These are phyloP conservation scores for Xylaria sp. DNA, from an alignment of 2,329 filamentous ascomycete species.

Conservation along the genomic window DNA sequence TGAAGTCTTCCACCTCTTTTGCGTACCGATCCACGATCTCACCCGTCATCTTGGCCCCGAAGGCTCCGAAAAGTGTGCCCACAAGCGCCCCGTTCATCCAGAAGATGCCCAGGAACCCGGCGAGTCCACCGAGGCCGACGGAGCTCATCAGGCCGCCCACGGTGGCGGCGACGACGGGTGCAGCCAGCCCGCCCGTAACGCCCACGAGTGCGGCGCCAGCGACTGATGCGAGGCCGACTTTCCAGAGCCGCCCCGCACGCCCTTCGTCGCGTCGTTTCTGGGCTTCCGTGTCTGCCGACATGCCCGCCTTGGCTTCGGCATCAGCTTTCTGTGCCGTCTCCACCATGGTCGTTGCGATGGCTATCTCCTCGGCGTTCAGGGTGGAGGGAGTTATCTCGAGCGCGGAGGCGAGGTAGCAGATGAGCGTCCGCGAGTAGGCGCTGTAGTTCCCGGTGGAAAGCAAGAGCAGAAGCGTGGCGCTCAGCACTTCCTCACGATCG, in stretches of 20 bases:
- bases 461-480: constrained; percentile 76
- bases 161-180: constrained; percentile 86
- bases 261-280: constrained; percentile 78
- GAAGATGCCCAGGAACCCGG: constrained; percentile 85
- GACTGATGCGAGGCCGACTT: constrained; percentile 88
- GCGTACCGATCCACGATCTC: constrained; percentile 90
- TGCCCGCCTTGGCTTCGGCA: constrained; percentile 58
- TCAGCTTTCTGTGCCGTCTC: constrained; percentile 68
- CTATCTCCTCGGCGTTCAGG: constrained; percentile 76
- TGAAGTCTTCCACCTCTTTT: constrained; percentile 83
- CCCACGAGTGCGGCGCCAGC: constrained; percentile 92
- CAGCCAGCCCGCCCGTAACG: constrained; percentile 89
- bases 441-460: constrained; percentile 80
- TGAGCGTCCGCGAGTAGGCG: constrained; percentile 75
- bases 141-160: constrained; percentile 87
- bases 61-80: constrained; percentile 88
- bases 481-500: constrained; percentile 72
- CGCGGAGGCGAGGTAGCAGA: constrained; percentile 75
- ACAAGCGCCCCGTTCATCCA: constrained; percentile 88
- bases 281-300: constrained; percentile 81
- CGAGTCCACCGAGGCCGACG: constrained; percentile 85
- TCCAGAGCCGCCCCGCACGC: constrained; percentile 80
- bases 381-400: constrained; percentile 71
- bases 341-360: constrained; percentile 80
- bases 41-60: constrained; percentile 82